These are phyloP conservation scores for Dimocarpus longan DNA, from an alignment of 345 rosid species.

Conservation along the genomic window DNA sequence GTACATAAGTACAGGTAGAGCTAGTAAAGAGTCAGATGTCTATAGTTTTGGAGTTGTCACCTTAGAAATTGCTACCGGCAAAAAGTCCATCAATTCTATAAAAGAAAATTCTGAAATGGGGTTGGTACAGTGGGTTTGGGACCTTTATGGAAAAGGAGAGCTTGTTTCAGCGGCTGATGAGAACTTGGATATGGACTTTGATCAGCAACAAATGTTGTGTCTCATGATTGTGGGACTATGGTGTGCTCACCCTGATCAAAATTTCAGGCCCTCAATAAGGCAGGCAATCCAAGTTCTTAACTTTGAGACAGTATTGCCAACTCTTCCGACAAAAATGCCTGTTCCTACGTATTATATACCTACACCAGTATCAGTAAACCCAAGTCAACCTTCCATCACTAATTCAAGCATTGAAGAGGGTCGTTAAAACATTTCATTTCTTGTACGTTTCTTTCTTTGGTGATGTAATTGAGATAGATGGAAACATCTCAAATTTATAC, in stretches of 20 bases:
- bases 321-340: conserved; percentile 8
- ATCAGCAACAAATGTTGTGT: neutral
- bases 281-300: conserved; percentile 19
- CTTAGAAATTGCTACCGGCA: conserved; percentile 32
- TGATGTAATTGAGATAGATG: too few relatives aligned
- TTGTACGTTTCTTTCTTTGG: neutral
- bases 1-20: conserved; percentile 32
- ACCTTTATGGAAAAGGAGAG: conserved; percentile 13
- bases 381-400: neutral
- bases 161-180: conserved; percentile 9
- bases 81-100: neutral
- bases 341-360: conserved; percentile 8
- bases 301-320: neutral
- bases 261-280: conserved; percentile 30
- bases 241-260: conserved; percentile 29
- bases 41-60: conserved; percentile 48
- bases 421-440: neutral
- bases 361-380: neutral
- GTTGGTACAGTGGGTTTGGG: conserved; percentile 28
- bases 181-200: neutral
- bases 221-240: conserved; percentile 21
- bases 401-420: neutral
- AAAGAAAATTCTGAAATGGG: neutral
- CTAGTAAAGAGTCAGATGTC: conserved; percentile 46
- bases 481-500: neutral